Evolutionary conservation across 2,329 filamentous ascomycete species (phyloP).

Genomic region (Zalaria sp.): DNA sequence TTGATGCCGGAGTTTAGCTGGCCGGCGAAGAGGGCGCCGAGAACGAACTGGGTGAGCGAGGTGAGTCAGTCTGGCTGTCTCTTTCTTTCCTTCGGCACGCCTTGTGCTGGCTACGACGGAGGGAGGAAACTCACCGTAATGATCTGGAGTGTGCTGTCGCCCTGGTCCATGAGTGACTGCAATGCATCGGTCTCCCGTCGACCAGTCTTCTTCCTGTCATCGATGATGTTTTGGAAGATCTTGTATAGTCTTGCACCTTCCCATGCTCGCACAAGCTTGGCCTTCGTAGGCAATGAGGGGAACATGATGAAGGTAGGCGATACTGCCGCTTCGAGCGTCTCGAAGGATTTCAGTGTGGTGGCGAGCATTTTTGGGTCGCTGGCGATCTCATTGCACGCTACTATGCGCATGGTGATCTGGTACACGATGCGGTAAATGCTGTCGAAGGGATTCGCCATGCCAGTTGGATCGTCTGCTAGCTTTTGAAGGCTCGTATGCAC

Average conservation of each 20-base stretch:
- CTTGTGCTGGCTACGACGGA: not conserved
- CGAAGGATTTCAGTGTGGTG: conserved; percentile 31
- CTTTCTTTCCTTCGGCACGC: not conserved
- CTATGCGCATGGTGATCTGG: conserved; percentile 42
- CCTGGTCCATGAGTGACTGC: conserved; percentile 39
- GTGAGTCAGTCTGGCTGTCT: not conserved
- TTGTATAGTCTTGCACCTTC: conserved; percentile 34
- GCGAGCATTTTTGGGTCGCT: conserved; percentile 27
- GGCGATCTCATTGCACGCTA: conserved; percentile 41
- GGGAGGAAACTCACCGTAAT: conserved; percentile 19
- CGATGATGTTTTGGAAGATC: conserved; percentile 34
- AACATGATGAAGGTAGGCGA: conserved; percentile 37
- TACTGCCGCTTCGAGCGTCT: conserved; percentile 30
- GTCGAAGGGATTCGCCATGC: conserved; percentile 39
- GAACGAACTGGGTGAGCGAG: conserved; percentile 28
- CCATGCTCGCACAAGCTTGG: conserved; percentile 28
- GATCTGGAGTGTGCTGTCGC: conserved; percentile 29
- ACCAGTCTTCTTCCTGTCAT: conserved; percentile 29
- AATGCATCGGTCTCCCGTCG: conserved; percentile 34
- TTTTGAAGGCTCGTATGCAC: conserved; percentile 22
- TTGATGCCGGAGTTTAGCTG: conserved; percentile 44
- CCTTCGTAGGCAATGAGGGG: conserved; percentile 34
- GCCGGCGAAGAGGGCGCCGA: conserved; percentile 43
- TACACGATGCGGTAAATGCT: conserved; percentile 39
- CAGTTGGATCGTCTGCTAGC: conserved; percentile 19